Base-by-base conservation (phyloP, 2,329 filamentous ascomycete species). In the Claviceps sp. region DNA sequence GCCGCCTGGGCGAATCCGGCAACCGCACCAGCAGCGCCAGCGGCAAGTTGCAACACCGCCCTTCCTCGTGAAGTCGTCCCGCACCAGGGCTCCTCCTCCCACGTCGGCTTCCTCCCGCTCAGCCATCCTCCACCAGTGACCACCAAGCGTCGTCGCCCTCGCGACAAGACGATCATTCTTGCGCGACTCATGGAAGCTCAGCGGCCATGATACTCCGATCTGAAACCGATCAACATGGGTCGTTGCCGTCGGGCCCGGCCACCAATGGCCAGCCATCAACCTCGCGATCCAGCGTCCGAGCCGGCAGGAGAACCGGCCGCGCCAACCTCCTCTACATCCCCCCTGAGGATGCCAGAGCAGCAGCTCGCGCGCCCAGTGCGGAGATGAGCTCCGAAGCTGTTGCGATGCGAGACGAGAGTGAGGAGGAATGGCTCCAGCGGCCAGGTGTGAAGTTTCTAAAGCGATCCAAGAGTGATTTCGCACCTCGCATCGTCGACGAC, bases 381-480 rank as follows among this genome's bases (percentile, higher is more conserved):
- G 70, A 72, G 45, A 67, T 69, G 56, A 65, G 63, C 54, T 49
- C 58, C 14, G 52, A 59, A 42, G 47, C 55, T 38, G 51, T 58
- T 45, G 62, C 62, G 20, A 55, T 58, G 6, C 59, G 55, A 52
- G 65, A 68, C 30, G 62, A 70, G 52, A 58, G 65, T 20, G 63
- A 66, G 30, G 63, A 65, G 13, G 65, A 68, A 47, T 67, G 63
- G 54, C 59, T 66, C 34, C 62, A 61, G 50, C 68, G 70, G 41
- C 67, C 71, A 16, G 56, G 61, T 5, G 79, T 79, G 59, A 76
- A 76, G 26, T 67, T 68, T n/a, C 67, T 82, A 18, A 60, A 74
- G 49, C 72, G 78, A 50, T 79, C 78, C 53, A 78, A 76, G 66
- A 81, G 77, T 63, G 78, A 82, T 58, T 74, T 72, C 59, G 70